A percentile compares a stretch with the other conserved stretches of the same genome.
These are phyloP conservation scores for Nakaseomyces sp. DNA, from an alignment of 1,139 yeast genomes.

Conservation along the genomic window DNA sequence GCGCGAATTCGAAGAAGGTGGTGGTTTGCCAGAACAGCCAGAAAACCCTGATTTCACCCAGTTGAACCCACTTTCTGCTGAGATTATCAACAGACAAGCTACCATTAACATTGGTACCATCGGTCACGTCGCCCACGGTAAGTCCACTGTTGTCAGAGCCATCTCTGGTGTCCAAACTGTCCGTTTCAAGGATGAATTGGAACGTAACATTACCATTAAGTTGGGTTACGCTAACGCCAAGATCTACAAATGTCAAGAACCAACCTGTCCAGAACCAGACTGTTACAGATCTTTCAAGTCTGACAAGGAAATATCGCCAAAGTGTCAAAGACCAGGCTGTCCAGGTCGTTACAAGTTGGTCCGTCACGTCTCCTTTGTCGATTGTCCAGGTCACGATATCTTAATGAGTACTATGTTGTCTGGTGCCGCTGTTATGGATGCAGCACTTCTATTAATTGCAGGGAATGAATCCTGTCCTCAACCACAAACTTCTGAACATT, in stretches of 20 bases:
- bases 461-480: slow-evolving; percentile 99
- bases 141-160: slow-evolving; percentile 96
- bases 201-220: slow-evolving; percentile 97
- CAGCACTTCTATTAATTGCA: slow-evolving; percentile 89
- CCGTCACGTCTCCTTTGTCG: slow-evolving; percentile 97
- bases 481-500: slow-evolving; percentile 98
- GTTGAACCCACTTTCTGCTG: slow-evolving; percentile 84
- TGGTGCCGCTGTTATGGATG: slow-evolving; percentile 99
- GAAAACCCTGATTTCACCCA: slow-evolving; percentile 69
- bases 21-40: slow-evolving; percentile 96
- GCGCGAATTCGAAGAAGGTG: slow-evolving; percentile 93
- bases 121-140: slow-evolving; percentile 99
- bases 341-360: slow-evolving; percentile 79
- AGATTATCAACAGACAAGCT: slow-evolving; percentile 96
- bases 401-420: slow-evolving; percentile 99
- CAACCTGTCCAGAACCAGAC: slow-evolving; percentile 85
- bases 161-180: slow-evolving; percentile 98
- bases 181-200: slow-evolving; percentile 96
- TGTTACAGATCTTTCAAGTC: slow-evolving; percentile 92
- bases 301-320: slow-evolving; percentile 89
- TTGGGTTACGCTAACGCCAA: slow-evolving; percentile 98
- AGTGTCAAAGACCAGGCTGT: slow-evolving; percentile 79
- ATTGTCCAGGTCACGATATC: slow-evolving; percentile 99
- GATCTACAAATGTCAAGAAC: slow-evolving; percentile 86
- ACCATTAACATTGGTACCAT: slow-evolving; percentile 98